phyloP scores from a whole-genome alignment of 2,329 filamentous ascomycete species.

The Hysterium pulicare region DNA sequence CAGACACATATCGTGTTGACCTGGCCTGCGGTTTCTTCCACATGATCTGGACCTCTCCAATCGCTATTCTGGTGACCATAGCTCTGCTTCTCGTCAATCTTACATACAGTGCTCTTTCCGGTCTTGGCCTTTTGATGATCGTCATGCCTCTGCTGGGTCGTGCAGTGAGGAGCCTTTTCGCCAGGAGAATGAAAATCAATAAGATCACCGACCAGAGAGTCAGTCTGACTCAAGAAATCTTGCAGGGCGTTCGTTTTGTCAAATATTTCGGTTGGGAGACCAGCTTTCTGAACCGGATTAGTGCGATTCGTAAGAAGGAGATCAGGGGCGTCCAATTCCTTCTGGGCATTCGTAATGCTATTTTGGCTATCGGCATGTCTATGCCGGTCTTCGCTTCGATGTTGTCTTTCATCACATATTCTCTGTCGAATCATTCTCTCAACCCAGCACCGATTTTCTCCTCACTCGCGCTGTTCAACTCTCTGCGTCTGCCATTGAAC shows the following conservation, averaged over 20 bases:
- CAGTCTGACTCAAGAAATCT: slow-evolving; percentile 84
- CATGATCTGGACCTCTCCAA: slow-evolving; percentile 81
- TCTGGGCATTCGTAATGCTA: slow-evolving; percentile 77
- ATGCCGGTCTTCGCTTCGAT: slow-evolving; percentile 93
- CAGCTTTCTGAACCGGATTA: slow-evolving; percentile 75
- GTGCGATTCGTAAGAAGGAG: slow-evolving; percentile 70
- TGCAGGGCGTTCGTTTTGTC: slow-evolving; percentile 88
- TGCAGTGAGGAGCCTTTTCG: slow-evolving; percentile 74
- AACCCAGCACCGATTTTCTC: slow-evolving; percentile 82
- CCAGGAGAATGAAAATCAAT: slow-evolving; percentile 76
- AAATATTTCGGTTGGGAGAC: slow-evolving; percentile 97
- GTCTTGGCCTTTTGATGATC: slow-evolving; percentile 77
- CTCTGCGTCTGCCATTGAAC: slow-evolving; percentile 84
- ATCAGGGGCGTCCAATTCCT: slow-evolving; percentile 81
- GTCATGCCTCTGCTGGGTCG: slow-evolving; percentile 73
- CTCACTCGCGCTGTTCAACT: slow-evolving; percentile 89
- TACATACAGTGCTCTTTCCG: slow-evolving; percentile 83
- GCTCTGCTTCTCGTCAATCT: slow-evolving; percentile 81
- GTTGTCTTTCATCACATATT: slow-evolving; percentile 83
- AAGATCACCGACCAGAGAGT: slow-evolving; percentile 92
- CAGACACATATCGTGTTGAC: slow-evolving; percentile 90
- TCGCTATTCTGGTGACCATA: slow-evolving; percentile 74
- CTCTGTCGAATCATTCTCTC: slow-evolving; percentile 62
- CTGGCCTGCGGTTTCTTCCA: slow-evolving; percentile 87
- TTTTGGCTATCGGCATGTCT: slow-evolving; percentile 79